A percentile compares a stretch with the other conserved stretches of the same genome.
phyloP scores from a whole-genome alignment of 768 basidiomycete genomes.

The Mycena kentingensis region DNA sequence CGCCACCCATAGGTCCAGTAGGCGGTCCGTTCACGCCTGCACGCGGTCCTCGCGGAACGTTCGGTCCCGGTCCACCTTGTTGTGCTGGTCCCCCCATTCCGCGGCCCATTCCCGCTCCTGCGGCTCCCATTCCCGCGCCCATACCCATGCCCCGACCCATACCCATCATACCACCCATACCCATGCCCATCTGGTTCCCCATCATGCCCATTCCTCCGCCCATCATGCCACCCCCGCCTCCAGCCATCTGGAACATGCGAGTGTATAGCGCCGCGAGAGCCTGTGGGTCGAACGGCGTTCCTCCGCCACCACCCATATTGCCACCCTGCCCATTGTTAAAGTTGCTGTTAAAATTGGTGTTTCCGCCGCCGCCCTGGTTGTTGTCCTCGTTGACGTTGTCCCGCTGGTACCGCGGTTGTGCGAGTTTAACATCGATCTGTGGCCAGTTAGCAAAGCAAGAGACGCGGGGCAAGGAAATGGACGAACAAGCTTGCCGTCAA shows the following conservation, averaged over 20 bases:
- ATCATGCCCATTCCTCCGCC: constrained; percentile 44
- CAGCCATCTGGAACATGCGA: constrained; percentile 89
- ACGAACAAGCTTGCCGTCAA: constrained; percentile 92
- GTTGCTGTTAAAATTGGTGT: constrained; percentile 42
- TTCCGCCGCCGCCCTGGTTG: constrained; percentile 34
- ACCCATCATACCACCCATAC: constrained; percentile 37
- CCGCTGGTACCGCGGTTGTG: constrained; percentile 85
- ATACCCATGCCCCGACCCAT: constrained; percentile 38
- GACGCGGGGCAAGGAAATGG: background rate
- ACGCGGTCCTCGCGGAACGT: constrained; percentile 67
- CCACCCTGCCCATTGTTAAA: constrained; percentile 23
- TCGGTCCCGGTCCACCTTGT: constrained; percentile 47
- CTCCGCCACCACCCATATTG: constrained; percentile 26
- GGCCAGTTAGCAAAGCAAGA: background rate
- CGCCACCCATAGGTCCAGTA: constrained; percentile 49
- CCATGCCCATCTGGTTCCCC: constrained; percentile 45
- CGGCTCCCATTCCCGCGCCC: constrained; percentile 34
- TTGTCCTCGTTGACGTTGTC: constrained; percentile 59
- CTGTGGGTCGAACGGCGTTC: constrained; percentile 83
- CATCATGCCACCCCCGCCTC: constrained; percentile 47
- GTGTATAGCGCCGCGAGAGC: constrained; percentile 92
- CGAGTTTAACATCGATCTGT: constrained; percentile 96
- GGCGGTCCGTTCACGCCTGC: constrained; percentile 45
- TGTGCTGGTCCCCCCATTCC: constrained; percentile 30
- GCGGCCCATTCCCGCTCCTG: constrained; percentile 48